Evolutionary conservation across 139 green algal genomes (phyloP), one percentile per base, ranked within the genome.

Genomic region (Zygnema circumcarinatum): DNA sequence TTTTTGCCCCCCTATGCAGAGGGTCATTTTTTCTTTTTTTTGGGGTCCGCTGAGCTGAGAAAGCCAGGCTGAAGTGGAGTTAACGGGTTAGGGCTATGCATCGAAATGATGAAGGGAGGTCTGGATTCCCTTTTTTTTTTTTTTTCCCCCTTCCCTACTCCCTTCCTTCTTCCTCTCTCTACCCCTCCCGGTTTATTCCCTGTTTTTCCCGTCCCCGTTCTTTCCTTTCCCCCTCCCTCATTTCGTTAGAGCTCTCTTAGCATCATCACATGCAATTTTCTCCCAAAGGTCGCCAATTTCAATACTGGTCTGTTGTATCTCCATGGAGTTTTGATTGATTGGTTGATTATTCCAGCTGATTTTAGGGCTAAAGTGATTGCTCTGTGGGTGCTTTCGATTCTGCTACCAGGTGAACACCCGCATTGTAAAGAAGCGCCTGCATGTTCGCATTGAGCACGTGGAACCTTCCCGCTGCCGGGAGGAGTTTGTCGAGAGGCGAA

Each of bases 391-490:
- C 47, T 62, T 62, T 62, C 16, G 16, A 62, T 62, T 78, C 36
- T 78, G 11, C 69, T 78, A 41, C 11, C 92, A 98, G 95, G 93
- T 98, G 16, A 94, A 95, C 88, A 92, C 91, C 79, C 92, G 96
- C 33, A 95, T 97, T 93, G 96, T 99, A 84, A 93, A 92, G 75
- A 99, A 99, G 95, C 93, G 97, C 73, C 95, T 99, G 79, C 97
- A 99, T 90, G 96, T 99, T 81, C 95, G 97, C 89, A 92, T 99
- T 36, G 97, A 99, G 95, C 97, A 99, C 90, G 92, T 98, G 40
- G 52, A 92, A 68, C 97, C 95, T 53, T 97, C 93, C 36, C 93
- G 96, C 69, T 99, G 97, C 95, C 94, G 94, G 40, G 97, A 98
- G 92, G 97, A 98, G 73, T 99, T 99, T 93, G 89, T 99, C 33